These are phyloP conservation scores for Simmondsia chinensis DNA, from an alignment of 148 eudicot species.

Conservation along the genomic window DNA sequence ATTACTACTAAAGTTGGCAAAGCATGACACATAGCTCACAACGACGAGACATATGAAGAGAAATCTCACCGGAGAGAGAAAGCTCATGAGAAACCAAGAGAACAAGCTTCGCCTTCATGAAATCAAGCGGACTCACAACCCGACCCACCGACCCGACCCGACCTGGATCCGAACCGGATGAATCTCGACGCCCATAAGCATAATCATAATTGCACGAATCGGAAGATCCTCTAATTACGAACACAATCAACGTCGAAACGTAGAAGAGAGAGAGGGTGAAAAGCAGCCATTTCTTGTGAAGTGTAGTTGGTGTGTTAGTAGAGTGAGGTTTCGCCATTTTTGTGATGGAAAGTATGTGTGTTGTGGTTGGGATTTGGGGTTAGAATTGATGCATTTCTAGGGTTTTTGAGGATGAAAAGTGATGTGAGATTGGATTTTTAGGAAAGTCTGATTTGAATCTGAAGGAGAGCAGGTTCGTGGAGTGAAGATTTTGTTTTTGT, in stretches of 20 bases:
- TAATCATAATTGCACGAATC: conserved; percentile 32
- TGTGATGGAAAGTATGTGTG: no score
- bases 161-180: no score
- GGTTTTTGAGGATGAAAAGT: no score
- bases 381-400: neutral
- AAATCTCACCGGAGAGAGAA: conserved; percentile 69
- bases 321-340: conserved; percentile 44
- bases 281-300: conserved; percentile 55
- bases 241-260: conserved; percentile 50
- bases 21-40: no score
- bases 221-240: conserved; percentile 48
- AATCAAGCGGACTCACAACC: conserved; percentile 62
- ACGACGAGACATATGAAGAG: neutral
- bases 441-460: no score
- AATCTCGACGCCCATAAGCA: conserved; percentile 8
- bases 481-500: no score
- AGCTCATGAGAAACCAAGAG: conserved; percentile 89
- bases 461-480: no score
- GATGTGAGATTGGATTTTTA: no score
- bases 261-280: conserved; percentile 35
- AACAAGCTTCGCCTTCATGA: conserved; percentile 93
- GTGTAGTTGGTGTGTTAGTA: conserved; percentile 2
- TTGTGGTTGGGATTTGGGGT: no score
- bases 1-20: no score
- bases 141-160: no score